Percentiles rank a stretch among this genome's conserved stretches.
Evolutionary conservation across 805 yeast species (phyloP).

Genomic region (Sugiyamaella valdiviana): DNA sequence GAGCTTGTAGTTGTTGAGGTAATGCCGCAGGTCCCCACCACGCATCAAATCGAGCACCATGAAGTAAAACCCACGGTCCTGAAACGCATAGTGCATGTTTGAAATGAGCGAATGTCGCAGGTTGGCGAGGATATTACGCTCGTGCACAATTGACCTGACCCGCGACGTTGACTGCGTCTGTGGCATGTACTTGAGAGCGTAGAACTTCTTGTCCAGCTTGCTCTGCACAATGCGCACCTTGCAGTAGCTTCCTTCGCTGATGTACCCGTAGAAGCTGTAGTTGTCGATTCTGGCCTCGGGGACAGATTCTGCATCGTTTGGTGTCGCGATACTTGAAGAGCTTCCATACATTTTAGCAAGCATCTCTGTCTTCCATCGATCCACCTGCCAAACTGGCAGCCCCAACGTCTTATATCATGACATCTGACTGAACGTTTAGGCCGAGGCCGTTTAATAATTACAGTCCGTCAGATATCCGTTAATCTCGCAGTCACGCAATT

Average conservation of each 20-base stretch:
- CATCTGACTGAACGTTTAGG: no score
- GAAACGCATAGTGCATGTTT: slow-evolving; percentile 27
- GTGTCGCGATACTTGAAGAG: no score
- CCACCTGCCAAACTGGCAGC: no score
- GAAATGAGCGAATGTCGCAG: slow-evolving; percentile 26
- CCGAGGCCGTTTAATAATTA: no score
- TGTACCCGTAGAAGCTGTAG: slow-evolving; percentile 44
- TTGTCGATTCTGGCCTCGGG: slow-evolving; percentile 11
- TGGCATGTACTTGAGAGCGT: slow-evolving; percentile 27
- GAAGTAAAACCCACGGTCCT: slow-evolving; percentile 21
- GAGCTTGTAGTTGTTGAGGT: slow-evolving; percentile 21
- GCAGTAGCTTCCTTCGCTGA: slow-evolving; percentile 84
- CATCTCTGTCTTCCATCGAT: no score
- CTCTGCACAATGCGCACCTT: slow-evolving; percentile 51
- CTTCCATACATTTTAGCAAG: no score
- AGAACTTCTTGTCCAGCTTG: slow-evolving; percentile 13
- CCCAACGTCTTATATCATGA: no score
- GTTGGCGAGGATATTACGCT: slow-evolving; percentile 23
- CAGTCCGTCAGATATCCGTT: no score
- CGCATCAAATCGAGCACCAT: slow-evolving; percentile 25
- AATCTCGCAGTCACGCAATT: no score
- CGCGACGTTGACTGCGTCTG: slow-evolving; percentile 17
- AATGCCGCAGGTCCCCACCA: slow-evolving; percentile 30
- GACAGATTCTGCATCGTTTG: background rate
- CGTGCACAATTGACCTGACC: slow-evolving; percentile 21